Percentiles rank a stretch among this genome's conserved stretches.
These are phyloP conservation scores for Beauveria rudraprayagi DNA, from an alignment of 2,329 filamentous ascomycete genomes.

Conservation along the genomic window DNA sequence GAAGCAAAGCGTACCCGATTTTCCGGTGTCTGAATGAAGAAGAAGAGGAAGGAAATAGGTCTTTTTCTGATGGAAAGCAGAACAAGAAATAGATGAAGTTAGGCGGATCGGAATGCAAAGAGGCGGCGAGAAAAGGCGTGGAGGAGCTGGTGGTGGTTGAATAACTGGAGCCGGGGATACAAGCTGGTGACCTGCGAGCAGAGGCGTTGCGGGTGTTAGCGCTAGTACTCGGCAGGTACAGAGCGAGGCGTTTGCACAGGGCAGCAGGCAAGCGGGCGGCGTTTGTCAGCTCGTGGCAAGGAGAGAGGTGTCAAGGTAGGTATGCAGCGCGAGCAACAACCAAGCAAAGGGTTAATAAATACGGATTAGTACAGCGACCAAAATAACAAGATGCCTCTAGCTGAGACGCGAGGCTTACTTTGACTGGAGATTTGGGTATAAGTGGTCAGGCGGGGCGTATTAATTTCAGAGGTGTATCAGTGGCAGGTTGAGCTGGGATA, in stretches of 20 bases:
- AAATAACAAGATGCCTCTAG: background rate
- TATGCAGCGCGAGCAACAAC: no score
- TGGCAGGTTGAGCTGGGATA: background rate
- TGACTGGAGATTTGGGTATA: background rate
- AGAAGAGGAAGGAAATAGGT: background rate
- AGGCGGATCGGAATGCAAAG: background rate
- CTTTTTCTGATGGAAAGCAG: background rate
- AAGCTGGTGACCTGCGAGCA: background rate
- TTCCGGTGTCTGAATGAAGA: background rate
- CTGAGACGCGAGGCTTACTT: slow-evolving; percentile 8
- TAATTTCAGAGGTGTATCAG: background rate
- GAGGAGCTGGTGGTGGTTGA: background rate
- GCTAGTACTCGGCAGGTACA: background rate
- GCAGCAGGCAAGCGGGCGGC: background rate
- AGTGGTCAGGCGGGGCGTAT: slow-evolving; percentile 1
- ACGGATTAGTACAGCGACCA: background rate
- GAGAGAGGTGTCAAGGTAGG: no score
- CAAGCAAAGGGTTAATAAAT: background rate
- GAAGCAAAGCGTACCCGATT: background rate
- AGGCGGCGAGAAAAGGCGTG: background rate
- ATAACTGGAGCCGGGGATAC: background rate
- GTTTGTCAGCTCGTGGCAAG: background rate
- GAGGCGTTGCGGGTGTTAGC: background rate
- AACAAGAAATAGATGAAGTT: background rate
- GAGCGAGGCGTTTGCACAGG: background rate